Percentiles rank a stretch among this genome's conserved stretches.
These are phyloP conservation scores for Prunus davidiana DNA, from an alignment of 306 rosid species.

Conservation along the genomic window DNA sequence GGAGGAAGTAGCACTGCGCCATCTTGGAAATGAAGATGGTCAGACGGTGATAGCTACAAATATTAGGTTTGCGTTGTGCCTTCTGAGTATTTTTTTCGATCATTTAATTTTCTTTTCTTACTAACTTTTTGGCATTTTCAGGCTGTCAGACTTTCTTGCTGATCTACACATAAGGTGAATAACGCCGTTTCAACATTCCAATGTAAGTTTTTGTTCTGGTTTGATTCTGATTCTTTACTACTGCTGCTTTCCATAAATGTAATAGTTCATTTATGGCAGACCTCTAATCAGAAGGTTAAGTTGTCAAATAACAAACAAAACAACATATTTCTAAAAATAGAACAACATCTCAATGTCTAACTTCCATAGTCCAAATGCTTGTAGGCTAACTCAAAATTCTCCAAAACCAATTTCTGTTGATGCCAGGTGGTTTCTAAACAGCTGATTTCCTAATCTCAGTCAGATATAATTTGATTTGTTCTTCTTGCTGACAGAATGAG, in stretches of 20 bases:
- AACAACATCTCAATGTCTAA: too few species aligned
- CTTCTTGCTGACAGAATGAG: too few species aligned
- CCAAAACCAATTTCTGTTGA: background rate
- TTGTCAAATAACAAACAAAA: background rate
- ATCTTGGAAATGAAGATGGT: conserved; percentile 91
- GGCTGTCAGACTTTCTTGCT: conserved; percentile 86
- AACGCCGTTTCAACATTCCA: conserved; percentile 14
- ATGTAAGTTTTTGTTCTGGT: conserved; percentile 39
- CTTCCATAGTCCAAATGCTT: too few species aligned
- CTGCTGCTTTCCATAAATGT: background rate
- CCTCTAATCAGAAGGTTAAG: background rate
- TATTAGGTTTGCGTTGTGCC: conserved; percentile 51
- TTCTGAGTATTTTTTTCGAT: background rate
- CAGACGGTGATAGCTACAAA: conserved; percentile 74
- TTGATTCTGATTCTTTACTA: background rate
- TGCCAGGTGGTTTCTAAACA: background rate
- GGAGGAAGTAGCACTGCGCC: conserved; percentile 79
- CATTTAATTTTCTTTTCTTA: background rate
- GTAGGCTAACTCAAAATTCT: background rate
- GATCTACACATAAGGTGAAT: conserved; percentile 73
- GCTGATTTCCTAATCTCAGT: background rate
- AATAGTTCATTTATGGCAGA: background rate
- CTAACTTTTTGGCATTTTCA: conserved; percentile 37
- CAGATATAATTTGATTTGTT: too few species aligned
- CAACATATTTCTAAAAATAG: background rate